Evolutionary conservation across 108 stramenopile species (phyloP).

Genomic region (Tribonema minus): DNA sequence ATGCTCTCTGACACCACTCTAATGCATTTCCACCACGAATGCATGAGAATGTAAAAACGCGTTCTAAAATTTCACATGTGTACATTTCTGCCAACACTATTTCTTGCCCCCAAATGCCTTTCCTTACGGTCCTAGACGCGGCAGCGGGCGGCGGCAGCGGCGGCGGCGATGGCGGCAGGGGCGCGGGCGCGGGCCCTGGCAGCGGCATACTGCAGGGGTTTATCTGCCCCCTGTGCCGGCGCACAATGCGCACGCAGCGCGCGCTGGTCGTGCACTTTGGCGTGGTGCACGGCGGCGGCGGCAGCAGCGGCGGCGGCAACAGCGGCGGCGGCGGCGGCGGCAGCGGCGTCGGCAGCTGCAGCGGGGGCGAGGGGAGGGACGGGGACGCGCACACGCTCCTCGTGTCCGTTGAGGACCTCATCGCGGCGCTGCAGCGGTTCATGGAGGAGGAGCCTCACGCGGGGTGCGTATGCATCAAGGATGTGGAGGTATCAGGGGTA

Average conservation of each 20-base stretch:
- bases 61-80: too few relatives aligned
- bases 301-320: background rate
- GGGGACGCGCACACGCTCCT: background rate
- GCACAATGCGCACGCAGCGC: background rate
- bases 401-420: conserved; percentile 27
- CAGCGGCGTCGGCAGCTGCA: background rate
- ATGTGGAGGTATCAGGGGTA: too few relatives aligned
- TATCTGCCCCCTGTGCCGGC: conserved; percentile 19
- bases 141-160: background rate
- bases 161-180: background rate
- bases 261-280: conserved; percentile 17
- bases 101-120: too few relatives aligned
- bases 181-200: background rate
- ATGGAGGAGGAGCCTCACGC: conserved; percentile 32
- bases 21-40: too few relatives aligned
- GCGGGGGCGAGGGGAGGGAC: background rate
- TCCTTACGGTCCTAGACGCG: too few relatives aligned
- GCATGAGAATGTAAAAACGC: too few relatives aligned
- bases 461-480: too few relatives aligned
- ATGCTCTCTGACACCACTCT: too few relatives aligned
- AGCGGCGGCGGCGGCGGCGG: background rate
- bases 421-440: conserved; percentile 25
- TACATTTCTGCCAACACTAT: too few relatives aligned
- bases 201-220: conserved; percentile 14
- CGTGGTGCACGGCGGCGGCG: conserved; percentile 3